A percentile compares a stretch with the other conserved stretches of the same genome.
Conservation (phyloP, 2,329 filamentous ascomycete species). For the Chaetoscypha palmicola region DNA sequence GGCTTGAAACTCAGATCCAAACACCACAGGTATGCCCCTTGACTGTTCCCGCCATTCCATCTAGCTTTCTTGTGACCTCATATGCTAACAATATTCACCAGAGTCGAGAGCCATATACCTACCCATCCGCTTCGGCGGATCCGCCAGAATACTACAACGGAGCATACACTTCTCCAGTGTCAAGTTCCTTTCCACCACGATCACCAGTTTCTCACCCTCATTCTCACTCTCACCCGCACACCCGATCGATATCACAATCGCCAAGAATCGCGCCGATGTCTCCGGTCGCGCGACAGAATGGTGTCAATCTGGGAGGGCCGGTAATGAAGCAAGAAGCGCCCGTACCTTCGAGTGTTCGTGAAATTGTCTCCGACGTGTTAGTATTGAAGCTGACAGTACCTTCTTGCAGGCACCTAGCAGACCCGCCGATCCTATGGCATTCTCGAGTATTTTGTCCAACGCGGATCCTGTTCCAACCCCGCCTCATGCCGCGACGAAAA, state of each 20-base stretch:
- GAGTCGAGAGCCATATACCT: slow-evolving; percentile 46
- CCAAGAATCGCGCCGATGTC: slow-evolving; percentile 37
- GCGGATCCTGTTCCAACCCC: slow-evolving; percentile 58
- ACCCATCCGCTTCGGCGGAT: slow-evolving; percentile 37
- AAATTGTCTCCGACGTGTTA: not conserved
- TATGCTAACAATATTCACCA: slow-evolving; percentile 25
- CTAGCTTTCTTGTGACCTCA: slow-evolving; percentile 4
- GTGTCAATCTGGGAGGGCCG: slow-evolving; percentile 30
- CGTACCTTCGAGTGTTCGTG: slow-evolving; percentile 22
- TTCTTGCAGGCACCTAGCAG: slow-evolving; percentile 58
- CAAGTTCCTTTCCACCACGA: slow-evolving; percentile 39
- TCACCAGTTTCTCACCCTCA: slow-evolving; percentile 45
- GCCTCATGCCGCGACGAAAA: slow-evolving; percentile 25
- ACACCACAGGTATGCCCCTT: slow-evolving; percentile 26
- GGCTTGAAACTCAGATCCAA: slow-evolving; percentile 25
- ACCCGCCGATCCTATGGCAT: slow-evolving; percentile 84
- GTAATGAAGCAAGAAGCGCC: slow-evolving; percentile 20
- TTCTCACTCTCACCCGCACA: slow-evolving; percentile 39
- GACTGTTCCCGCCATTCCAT: not conserved
- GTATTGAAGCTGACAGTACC: slow-evolving; percentile 10
- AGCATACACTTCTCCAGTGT: slow-evolving; percentile 42
- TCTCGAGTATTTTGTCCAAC: slow-evolving; percentile 87
- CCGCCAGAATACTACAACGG: slow-evolving; percentile 44
- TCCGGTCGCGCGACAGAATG: slow-evolving; percentile 40
- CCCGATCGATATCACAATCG: slow-evolving; percentile 26